Evolutionary conservation across 371 early-diverging fungal genomes (phyloP), one percentile per base, ranked within the genome.

Genomic region (Mortierella sp.): DNA sequence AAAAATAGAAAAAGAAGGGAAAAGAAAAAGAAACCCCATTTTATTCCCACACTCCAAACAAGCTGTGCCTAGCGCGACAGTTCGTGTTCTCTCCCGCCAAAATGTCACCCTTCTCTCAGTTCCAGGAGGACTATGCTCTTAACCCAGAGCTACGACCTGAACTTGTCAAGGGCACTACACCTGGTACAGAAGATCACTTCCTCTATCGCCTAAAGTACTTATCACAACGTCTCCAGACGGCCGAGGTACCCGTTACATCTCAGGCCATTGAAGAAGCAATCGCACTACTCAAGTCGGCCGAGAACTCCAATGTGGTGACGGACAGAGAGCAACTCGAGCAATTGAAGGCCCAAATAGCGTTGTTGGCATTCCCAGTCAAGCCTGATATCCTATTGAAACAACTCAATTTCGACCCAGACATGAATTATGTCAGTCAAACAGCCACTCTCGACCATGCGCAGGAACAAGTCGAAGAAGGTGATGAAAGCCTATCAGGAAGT

Each of bases 81-180:
- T 48, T 19, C 19, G 7, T 9, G 38, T 11, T 21, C 28, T 53
- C 72, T n/a, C 24, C 38, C 15, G 5, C 4, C 45, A 21, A 47
- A 47, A 77, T 68, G 74, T 52, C 70, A 2, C 24, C 60, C 24
- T 47, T 58, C 32, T 59, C 72, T 41, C 76, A 63, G 43, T 33
- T 73, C 24, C 70, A 70, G 40, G 81, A 81, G 41, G 69, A 81
- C 33, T 81, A 75, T 28, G 81, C 81, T 40, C 67, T 81, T 4
- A 61, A 76, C 38, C 81, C 81, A 15, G 69, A 58, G 7, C 19
- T n/a, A 43, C 81, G 81, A 28, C 11, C 69, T 10, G 33, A 69
- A 50, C 65, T 81, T 52, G 63, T 81, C 63, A 68, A 75, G 63
- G 43, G 45, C 11, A 33, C 61, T 13, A 64, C 71, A 0, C 65